Base-by-base conservation (phyloP, 2,329 filamentous ascomycete species). In the Byssochlamys sp. region DNA sequence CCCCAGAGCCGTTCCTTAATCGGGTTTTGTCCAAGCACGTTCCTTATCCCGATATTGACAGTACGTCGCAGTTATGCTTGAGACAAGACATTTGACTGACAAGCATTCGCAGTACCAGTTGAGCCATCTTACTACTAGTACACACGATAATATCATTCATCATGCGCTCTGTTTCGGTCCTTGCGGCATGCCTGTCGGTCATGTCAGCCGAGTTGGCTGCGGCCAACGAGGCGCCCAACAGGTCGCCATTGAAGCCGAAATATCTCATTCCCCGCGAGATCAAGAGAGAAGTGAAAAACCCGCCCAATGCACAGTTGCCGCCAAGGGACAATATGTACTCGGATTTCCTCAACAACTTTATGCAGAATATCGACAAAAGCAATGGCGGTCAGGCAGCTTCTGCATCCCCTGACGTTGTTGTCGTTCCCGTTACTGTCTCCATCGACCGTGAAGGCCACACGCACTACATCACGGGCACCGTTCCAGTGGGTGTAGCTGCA, bases 311-410 rank as follows among this genome's bases (percentile, higher is more conserved):
- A 10, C 63, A 66, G 55, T 45, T 45, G n/a, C 64, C 65, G 19
- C 62, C 70, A 52, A 69, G 66, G 62, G 64, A 68, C 52, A 59
- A 62, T 35, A 50, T 63, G 33, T 58, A 58, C 58, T 52, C 58
- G 27, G 56, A 51, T 45, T 57, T 53, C 7, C 49, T 28, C 12
- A 53, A 53, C 31, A 35, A 45, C 25, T 7, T 48, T 26, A 14
- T 26, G 53, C 35, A 35, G 19, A 53, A n/a, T 12, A 24, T 27
- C 2, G 29, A 45, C 6, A 10, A 9, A 6, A 19, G 12, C 12
- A 11, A 14, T 4, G 14, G 35, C 35, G n/a, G 39, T 14, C 14
- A 19, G 3, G 24, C 19, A 25, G 49, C 10, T 12, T 51, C 49
- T 51, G 49, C 10, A 11, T 51, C 27, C 11, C 25, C 27, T 51